Conservation (phyloP, 148 eudicot species). For the Fagopyrum tataricum region DNA sequence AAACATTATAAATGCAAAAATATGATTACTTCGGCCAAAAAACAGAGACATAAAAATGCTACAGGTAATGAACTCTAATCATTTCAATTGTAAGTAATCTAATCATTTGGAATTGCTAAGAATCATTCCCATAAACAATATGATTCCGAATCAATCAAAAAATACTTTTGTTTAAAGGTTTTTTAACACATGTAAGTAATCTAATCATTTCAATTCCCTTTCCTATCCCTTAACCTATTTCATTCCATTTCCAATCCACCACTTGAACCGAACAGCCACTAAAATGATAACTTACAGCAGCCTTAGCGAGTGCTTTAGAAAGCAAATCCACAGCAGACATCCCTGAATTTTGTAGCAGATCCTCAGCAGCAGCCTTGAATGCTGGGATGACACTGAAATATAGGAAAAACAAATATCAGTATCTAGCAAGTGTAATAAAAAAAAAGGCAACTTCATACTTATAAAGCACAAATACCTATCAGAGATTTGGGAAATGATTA, state of each 20-base stretch:
- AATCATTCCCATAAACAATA: no score
- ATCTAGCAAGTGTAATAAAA: neutral
- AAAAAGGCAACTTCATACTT: neutral
- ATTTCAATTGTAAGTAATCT: no score
- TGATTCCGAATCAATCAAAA: no score
- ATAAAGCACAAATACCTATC: constrained; percentile 42
- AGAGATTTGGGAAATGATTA: constrained; percentile 52
- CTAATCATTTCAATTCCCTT: no score
- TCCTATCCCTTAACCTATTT: no score
- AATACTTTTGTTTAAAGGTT: no score
- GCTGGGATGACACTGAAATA: constrained; percentile 67
- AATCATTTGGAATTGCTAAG: no score
- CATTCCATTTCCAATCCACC: no score
- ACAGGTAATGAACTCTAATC: neutral
- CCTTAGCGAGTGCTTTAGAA: constrained; percentile 90
- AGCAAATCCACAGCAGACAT: constrained; percentile 68
- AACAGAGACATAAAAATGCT: neutral
- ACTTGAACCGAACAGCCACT: no score
- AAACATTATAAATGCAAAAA: neutral
- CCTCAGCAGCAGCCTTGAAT: constrained; percentile 89
- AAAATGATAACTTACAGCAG: constrained; percentile 49
- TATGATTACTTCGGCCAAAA: neutral
- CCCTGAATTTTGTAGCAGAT: constrained; percentile 59
- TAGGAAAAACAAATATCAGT: neutral
- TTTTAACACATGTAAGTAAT: no score